A percentile compares a stretch with the other conserved stretches of the same genome.
Evolutionary conservation across 2,329 filamentous ascomycete genomes (phyloP).

Genomic region (Pseudogymnoascus sp.): DNA sequence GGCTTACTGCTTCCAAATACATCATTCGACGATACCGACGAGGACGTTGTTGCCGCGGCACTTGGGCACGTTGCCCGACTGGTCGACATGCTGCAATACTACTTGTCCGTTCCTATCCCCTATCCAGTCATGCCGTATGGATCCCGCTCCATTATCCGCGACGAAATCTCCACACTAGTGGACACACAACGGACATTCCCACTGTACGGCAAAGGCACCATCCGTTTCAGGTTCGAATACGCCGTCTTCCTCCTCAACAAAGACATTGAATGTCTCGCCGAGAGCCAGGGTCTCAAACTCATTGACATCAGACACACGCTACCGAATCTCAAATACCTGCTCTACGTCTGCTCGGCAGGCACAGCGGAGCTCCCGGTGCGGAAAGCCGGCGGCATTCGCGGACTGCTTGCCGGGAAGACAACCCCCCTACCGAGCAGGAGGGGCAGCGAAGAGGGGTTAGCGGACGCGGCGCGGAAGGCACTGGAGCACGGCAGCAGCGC

Average conservation of each 20-base stretch:
- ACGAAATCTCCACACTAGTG: conserved; percentile 57
- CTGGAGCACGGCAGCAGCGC: conserved; percentile 22
- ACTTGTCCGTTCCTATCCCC: conserved; percentile 69
- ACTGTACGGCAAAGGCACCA: conserved; percentile 62
- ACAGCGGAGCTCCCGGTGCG: conserved; percentile 54
- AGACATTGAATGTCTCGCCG: conserved; percentile 68
- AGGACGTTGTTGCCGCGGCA: conserved; percentile 70
- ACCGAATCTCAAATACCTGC: conserved; percentile 85
- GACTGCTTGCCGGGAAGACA: conserved; percentile 42
- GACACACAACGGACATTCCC: conserved; percentile 62
- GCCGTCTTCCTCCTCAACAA: conserved; percentile 96
- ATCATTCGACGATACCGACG: conserved; percentile 59
- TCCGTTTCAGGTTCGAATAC: conserved; percentile 91
- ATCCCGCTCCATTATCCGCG: conserved; percentile 68
- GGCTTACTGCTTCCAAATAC: conserved; percentile 74
- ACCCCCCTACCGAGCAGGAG: conserved; percentile 21
- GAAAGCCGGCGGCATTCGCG: conserved; percentile 54
- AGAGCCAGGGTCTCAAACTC: conserved; percentile 64
- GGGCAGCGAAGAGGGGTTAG: conserved; percentile 24
- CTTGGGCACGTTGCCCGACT: conserved; percentile 74
- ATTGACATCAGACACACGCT: conserved; percentile 88
- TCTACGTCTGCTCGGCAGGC: conserved; percentile 83
- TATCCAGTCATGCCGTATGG: conserved; percentile 70
- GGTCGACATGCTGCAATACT: conserved; percentile 69
- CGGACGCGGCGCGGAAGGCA: conserved; percentile 22